Conservation (phyloP, 2,329 filamentous ascomycete genomes). For the Biscogniauxia mediterranea region DNA sequence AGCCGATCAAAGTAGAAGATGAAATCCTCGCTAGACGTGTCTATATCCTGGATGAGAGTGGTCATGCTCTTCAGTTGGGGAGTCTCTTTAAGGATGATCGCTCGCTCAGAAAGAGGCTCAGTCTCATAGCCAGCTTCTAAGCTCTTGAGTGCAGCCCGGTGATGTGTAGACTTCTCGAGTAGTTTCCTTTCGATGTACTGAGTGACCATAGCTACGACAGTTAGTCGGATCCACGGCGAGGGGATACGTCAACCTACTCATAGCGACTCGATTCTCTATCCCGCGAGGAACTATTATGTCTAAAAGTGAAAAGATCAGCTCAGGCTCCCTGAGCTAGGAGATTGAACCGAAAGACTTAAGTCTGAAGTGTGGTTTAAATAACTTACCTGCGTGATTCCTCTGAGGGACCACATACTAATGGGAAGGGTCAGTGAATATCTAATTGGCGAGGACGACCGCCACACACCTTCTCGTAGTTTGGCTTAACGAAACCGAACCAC, state of each 20-base stretch:
- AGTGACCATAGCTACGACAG: slow-evolving; percentile 73
- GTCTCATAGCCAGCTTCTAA: slow-evolving; percentile 72
- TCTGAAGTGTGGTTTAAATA: not conserved
- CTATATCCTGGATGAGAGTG: slow-evolving; percentile 81
- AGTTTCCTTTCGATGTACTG: slow-evolving; percentile 90
- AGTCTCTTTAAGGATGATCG: slow-evolving; percentile 72
- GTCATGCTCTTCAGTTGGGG: slow-evolving; percentile 84
- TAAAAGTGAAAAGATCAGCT: slow-evolving; percentile 24
- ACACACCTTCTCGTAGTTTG: slow-evolving; percentile 78
- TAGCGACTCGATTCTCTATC: slow-evolving; percentile 91
- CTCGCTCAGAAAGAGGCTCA: slow-evolving; percentile 70
- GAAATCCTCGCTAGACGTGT: slow-evolving; percentile 82
- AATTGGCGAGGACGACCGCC: not conserved
- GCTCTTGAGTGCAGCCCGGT: slow-evolving; percentile 74
- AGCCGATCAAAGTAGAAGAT: slow-evolving; percentile 97
- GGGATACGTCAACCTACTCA: slow-evolving; percentile 51
- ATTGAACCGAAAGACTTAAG: slow-evolving; percentile 11
- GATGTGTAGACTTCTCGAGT: slow-evolving; percentile 78
- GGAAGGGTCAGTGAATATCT: slow-evolving; percentile 13
- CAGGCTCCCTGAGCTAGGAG: not conserved
- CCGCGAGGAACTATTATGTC: slow-evolving; percentile 95
- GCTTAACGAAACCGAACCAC: slow-evolving; percentile 95
- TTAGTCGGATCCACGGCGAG: slow-evolving; percentile 8
- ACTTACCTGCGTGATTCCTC: slow-evolving; percentile 72
- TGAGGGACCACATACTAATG: slow-evolving; percentile 84